Percentiles rank a stretch among this genome's conserved stretches.
phyloP scores from a whole-genome alignment of 306 rosid species.

The Vigna angularis region DNA sequence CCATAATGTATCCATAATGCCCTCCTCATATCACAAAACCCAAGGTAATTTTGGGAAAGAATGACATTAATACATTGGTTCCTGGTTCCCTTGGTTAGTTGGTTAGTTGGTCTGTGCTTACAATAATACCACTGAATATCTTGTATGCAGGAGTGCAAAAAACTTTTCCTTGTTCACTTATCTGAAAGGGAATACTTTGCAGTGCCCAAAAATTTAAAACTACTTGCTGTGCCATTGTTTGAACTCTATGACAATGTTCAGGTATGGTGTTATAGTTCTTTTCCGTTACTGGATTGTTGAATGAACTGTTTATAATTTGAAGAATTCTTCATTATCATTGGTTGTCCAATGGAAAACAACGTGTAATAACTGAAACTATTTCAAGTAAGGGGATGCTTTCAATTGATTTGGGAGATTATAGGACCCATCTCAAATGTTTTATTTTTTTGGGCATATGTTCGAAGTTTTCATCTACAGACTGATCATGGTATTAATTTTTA shows the following conservation, averaged over 20 bases:
- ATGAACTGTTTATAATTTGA: neutral
- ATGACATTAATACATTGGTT: conserved; percentile 16
- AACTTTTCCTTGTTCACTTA: conserved; percentile 92
- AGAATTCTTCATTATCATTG: conserved; percentile 6
- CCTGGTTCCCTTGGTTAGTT: conserved; percentile 22
- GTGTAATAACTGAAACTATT: conserved; percentile 5
- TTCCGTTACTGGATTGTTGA: neutral
- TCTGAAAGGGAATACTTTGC: conserved; percentile 98
- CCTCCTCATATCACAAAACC: conserved; percentile 99
- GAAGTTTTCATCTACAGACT: conserved; percentile 5
- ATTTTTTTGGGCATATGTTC: neutral
- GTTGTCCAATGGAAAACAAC: conserved; percentile 11
- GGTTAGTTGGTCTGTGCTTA: conserved; percentile 29
- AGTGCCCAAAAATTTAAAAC: conserved; percentile 94
- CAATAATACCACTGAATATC: conserved; percentile 21
- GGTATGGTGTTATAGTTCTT: conserved; percentile 53
- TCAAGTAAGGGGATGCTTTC: conserved; percentile 13
- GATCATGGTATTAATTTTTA: neutral
- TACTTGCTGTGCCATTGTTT: conserved; percentile 96
- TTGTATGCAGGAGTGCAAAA: conserved; percentile 85
- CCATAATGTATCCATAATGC: conserved; percentile 97
- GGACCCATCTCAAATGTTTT: conserved; percentile 9
- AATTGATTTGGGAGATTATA: conserved; percentile 7
- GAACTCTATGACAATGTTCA: conserved; percentile 99
- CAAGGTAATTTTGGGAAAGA: conserved; percentile 60